Conservation (phyloP, 2,329 filamentous ascomycete genomes). For the Clonostachys sp. region DNA sequence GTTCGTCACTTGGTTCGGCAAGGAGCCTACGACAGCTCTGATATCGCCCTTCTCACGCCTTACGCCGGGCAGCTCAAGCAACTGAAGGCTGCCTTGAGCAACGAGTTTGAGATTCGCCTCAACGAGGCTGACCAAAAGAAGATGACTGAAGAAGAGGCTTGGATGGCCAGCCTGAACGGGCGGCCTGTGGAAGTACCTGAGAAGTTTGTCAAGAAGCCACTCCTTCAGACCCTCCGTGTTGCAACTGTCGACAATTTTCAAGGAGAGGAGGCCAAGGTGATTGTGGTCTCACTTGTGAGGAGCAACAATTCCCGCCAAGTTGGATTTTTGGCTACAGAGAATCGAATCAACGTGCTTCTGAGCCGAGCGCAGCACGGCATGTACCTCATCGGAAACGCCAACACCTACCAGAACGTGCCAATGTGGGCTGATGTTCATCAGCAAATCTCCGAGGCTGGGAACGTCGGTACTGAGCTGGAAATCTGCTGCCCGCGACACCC, state of each 20-base stretch:
- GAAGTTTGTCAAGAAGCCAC: conserved; percentile 17
- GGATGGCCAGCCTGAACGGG: conserved; percentile 15
- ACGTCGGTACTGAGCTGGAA: conserved; percentile 44
- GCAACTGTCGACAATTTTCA: conserved; percentile 75
- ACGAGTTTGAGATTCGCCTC: conserved; percentile 55
- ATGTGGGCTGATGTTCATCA: conserved; percentile 62
- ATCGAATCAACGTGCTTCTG: conserved; percentile 66
- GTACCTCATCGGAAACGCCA: conserved; percentile 66
- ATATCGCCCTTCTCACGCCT: conserved; percentile 69
- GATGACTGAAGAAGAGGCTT: conserved; percentile 23
- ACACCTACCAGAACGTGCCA: conserved; percentile 47
- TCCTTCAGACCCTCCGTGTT: conserved; percentile 44
- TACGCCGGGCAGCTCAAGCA: conserved; percentile 54
- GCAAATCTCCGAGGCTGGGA: conserved; percentile 38
- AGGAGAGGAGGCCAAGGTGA: conserved; percentile 68
- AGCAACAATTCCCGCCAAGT: conserved; percentile 55
- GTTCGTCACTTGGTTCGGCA: conserved; percentile 64
- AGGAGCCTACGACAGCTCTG: conserved; percentile 49
- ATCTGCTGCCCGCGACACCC: conserved; percentile 59
- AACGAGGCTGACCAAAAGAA: conserved; percentile 58
- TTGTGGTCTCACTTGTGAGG: conserved; percentile 66
- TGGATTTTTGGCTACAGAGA: conserved; percentile 62
- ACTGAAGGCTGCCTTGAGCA: conserved; percentile 37
- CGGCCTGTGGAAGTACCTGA: conserved; percentile 9
- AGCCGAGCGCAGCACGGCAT: conserved; percentile 65